Base-by-base conservation (phyloP, 202 grass and related monocot genomes). In the Setaria italica region DNA sequence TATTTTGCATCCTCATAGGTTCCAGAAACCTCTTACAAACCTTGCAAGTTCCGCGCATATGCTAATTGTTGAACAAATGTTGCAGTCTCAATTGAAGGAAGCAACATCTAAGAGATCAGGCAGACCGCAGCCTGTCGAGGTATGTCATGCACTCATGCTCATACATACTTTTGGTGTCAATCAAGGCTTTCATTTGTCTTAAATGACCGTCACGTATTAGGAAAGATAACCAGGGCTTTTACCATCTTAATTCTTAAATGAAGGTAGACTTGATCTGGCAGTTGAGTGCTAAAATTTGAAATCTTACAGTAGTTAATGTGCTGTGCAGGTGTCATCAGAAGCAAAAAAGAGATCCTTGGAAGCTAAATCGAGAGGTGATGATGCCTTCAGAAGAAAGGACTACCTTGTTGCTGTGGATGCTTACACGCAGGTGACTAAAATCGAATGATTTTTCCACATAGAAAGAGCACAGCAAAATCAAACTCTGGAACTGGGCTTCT, bases 291-390 rank as follows among this genome's bases (percentile, higher is more conserved):
- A 53, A 55, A 37, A 33, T 15, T 76, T 65, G 29, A 65, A 34
- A 48, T 32, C 17, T 79, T 56, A 82, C 20, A 32, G 5, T 46
- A 68, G 20, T 76, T 71, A 35, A 79, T 50, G 11, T 69, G 9
- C 35, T 30, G 2, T 85, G 49, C 78, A 99, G 96, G 96, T 99
- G 70, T 82, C 90, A 86, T 74, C 90, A 0, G 93, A 99, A 57
- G 86, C 91, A 37, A 95, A 98, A 77, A 70, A 80, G 55, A 92
- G 66, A 87, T 92, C 96, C 8, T 64, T 89, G 84, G 96, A 98
- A 80, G 96, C 96, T 45, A 98, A 98, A 86, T 81, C 85, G 51
- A 93, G 96, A 87, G 96, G 96, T 17, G 91, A 92, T 50, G 96
- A 94, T 74, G 93, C 93, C 56, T 98, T 95, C 78, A 94, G 87